phyloP scores from a whole-genome alignment of 2,329 filamentous ascomycete genomes.

The Trichoderma oligosporum region DNA sequence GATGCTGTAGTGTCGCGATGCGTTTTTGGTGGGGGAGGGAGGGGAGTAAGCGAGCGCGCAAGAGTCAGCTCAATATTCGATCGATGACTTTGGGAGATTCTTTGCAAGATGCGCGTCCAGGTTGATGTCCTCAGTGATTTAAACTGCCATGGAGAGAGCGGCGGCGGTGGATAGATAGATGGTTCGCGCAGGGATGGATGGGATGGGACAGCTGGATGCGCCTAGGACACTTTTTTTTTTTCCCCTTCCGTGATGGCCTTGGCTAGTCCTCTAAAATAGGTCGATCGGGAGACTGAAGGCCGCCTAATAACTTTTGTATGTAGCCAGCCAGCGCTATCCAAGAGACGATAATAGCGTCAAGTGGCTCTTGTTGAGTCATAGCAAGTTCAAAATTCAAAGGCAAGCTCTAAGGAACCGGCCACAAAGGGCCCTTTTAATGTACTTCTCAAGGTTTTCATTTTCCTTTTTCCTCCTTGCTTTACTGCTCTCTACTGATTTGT shows the following conservation, averaged over 20 bases:
- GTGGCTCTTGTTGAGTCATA: conserved; percentile 8
- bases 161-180: conserved; percentile 4
- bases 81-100: background rate
- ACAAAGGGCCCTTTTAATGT: conserved; percentile 1
- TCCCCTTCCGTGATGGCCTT: conserved; percentile 16
- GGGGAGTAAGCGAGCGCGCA: conserved; percentile 17
- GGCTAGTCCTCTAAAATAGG: conserved; percentile 8
- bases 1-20: conserved; percentile 20
- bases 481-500: conserved; percentile 4
- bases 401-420: too few species aligned
- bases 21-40: conserved; percentile 7
- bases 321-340: conserved; percentile 10
- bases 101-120: conserved; percentile 18
- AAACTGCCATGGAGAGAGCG: background rate
- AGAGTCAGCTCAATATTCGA: conserved; percentile 1
- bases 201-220: conserved; percentile 16
- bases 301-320: background rate
- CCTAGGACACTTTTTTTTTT: conserved; percentile 20
- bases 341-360: conserved; percentile 1
- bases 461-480: conserved; percentile 12
- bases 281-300: background rate
- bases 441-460: background rate
- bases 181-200: conserved; percentile 16
- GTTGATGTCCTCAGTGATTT: background rate
- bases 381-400: too few species aligned